phyloP scores from a whole-genome alignment of 2,329 filamentous ascomycete species.

The Diaporthe helianthi region DNA sequence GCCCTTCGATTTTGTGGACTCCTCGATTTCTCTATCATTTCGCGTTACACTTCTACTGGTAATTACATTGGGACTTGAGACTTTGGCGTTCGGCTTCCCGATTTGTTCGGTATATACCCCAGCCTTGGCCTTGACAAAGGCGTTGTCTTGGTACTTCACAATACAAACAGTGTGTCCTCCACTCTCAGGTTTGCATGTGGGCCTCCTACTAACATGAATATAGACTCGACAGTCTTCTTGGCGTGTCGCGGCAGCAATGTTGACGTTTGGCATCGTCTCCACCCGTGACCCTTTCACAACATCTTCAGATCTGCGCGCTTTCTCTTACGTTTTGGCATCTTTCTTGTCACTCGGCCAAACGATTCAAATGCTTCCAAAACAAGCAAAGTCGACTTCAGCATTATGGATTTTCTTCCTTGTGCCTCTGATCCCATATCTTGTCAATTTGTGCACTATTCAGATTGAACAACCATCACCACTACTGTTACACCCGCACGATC shows the following conservation, averaged over 20 bases:
- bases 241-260: slow-evolving; percentile 6
- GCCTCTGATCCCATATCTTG: slow-evolving; percentile 43
- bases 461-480: slow-evolving; percentile 29
- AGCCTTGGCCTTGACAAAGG: background rate
- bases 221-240: slow-evolving; percentile 4
- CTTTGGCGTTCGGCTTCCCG: background rate
- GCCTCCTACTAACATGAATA: background rate
- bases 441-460: slow-evolving; percentile 40
- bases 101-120: background rate
- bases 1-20: background rate
- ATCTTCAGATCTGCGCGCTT: slow-evolving; percentile 39
- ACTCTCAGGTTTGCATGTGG: background rate
- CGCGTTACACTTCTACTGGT: background rate
- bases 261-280: slow-evolving; percentile 44
- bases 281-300: slow-evolving; percentile 40
- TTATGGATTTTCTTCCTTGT: slow-evolving; percentile 45
- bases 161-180: background rate
- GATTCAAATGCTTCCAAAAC: slow-evolving; percentile 42
- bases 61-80: background rate
- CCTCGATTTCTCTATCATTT: background rate
- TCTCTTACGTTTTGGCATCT: slow-evolving; percentile 41
- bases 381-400: slow-evolving; percentile 37
- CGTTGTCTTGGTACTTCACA: slow-evolving; percentile 20
- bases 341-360: slow-evolving; percentile 44
- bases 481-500: slow-evolving; percentile 31